These are phyloP conservation scores for Termitomyces sp. DNA, from an alignment of 768 basidiomycete genomes.

Conservation along the genomic window DNA sequence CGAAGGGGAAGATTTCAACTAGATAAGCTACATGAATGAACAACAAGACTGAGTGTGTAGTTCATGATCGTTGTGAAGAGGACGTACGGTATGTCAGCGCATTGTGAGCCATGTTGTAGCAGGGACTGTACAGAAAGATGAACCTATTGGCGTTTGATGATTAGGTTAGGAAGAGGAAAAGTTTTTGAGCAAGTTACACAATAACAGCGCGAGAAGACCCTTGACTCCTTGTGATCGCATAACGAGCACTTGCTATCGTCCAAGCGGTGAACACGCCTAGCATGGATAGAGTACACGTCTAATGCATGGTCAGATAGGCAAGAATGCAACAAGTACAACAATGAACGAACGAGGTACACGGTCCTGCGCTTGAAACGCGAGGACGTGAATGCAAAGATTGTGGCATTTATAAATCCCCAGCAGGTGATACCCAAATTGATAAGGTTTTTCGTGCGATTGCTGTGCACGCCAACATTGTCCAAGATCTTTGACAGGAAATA, in stretches of 20 bases:
- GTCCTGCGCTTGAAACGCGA: conserved; percentile 44
- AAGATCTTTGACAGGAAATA: conserved; percentile 51
- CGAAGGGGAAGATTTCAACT: conserved; percentile 63
- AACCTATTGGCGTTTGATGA: conserved; percentile 26
- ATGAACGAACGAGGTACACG: conserved; percentile 37
- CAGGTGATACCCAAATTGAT: conserved; percentile 50
- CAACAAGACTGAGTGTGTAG: conserved; percentile 20
- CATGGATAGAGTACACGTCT: conserved; percentile 43
- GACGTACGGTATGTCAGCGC: conserved; percentile 45
- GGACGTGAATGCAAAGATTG: conserved; percentile 41
- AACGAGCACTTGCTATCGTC: conserved; percentile 49
- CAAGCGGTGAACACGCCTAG: conserved; percentile 45
- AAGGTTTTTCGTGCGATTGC: conserved; percentile 45
- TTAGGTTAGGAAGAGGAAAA: not conserved
- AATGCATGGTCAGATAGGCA: not conserved
- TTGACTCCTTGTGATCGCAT: conserved; percentile 33
- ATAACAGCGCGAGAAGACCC: conserved; percentile 44
- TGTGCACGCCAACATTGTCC: conserved; percentile 44
- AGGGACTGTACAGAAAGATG: conserved; percentile 51
- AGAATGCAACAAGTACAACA: not conserved
- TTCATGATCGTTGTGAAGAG: not conserved
- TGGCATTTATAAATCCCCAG: conserved; percentile 53
- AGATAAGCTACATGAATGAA: conserved; percentile 44
- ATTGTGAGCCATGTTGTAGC: conserved; percentile 52
- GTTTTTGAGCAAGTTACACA: conserved; percentile 26